A percentile compares a stretch with the other conserved stretches of the same genome.
phyloP scores from a whole-genome alignment of 2,329 filamentous ascomycete genomes.

The Fusarium mangiferae region DNA sequence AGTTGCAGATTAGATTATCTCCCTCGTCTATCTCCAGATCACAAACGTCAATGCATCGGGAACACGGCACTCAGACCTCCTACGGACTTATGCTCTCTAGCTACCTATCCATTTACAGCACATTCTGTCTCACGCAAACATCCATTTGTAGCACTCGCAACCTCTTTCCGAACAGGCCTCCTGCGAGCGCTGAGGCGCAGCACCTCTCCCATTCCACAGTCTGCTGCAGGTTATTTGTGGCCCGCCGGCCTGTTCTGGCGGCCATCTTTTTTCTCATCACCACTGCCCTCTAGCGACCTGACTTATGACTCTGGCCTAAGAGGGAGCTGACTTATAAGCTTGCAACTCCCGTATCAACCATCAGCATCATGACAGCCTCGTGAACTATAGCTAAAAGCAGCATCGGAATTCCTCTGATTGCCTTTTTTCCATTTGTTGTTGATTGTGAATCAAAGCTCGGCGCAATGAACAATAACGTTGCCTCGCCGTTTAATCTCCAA shows the following conservation, averaged over 20 bases:
- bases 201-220: slow-evolving; percentile 20
- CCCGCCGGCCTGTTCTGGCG: slow-evolving; percentile 24
- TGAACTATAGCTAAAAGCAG: slow-evolving; percentile 27
- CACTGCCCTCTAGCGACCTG: slow-evolving; percentile 31
- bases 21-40: neutral
- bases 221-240: slow-evolving; percentile 18
- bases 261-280: slow-evolving; percentile 13
- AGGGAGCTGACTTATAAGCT: slow-evolving; percentile 34
- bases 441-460: neutral
- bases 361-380: slow-evolving; percentile 31
- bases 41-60: slow-evolving; percentile 6
- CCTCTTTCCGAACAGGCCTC: slow-evolving; percentile 24
- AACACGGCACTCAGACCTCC: slow-evolving; percentile 2
- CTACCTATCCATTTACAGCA: slow-evolving; percentile 17
- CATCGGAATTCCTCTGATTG: slow-evolving; percentile 4
- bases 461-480: slow-evolving; percentile 25
- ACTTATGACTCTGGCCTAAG: slow-evolving; percentile 4
- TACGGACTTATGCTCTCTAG: neutral
- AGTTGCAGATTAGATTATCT: slow-evolving; percentile 1
- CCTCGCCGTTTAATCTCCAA: slow-evolving; percentile 31
- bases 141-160: slow-evolving; percentile 4
- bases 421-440: slow-evolving; percentile 1
- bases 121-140: slow-evolving; percentile 13
- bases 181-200: slow-evolving; percentile 33
- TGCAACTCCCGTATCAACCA: slow-evolving; percentile 12